Percentiles rank a stretch among this genome's conserved stretches.
Evolutionary conservation across 2,329 filamentous ascomycete genomes (phyloP).

Genomic region (Paecilomyces niveus): DNA sequence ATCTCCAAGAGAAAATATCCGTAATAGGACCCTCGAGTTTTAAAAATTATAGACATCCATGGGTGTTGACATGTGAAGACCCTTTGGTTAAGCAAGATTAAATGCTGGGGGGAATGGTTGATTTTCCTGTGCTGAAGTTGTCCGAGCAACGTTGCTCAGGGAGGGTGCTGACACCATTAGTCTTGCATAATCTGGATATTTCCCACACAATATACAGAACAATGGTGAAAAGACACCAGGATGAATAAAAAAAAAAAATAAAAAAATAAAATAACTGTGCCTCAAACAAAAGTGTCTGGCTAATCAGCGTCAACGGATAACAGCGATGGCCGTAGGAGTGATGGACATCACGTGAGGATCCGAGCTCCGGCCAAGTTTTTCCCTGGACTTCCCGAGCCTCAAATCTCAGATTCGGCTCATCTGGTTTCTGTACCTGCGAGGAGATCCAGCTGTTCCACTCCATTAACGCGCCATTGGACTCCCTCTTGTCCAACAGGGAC

Average conservation of each 20-base stretch:
- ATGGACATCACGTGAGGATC: slow-evolving; percentile 15
- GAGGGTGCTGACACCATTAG: background rate
- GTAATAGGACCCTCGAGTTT: too few species aligned
- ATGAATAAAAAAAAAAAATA: background rate
- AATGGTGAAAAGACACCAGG: background rate
- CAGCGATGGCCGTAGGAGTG: background rate
- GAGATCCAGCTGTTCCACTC: slow-evolving; percentile 18
- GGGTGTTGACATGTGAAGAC: too few species aligned
- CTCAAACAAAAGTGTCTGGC: background rate
- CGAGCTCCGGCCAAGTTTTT: slow-evolving; percentile 12
- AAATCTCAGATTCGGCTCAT: slow-evolving; percentile 26
- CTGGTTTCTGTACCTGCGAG: slow-evolving; percentile 28
- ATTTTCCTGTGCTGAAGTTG: background rate
- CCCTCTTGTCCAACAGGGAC: slow-evolving; percentile 23
- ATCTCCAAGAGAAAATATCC: too few species aligned
- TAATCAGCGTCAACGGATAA: background rate
- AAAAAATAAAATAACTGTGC: background rate
- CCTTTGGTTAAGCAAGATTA: background rate
- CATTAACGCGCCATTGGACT: slow-evolving; percentile 34
- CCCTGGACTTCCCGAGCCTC: slow-evolving; percentile 37
- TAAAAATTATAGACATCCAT: too few species aligned
- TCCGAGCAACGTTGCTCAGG: background rate
- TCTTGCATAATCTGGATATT: background rate
- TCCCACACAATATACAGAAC: background rate
- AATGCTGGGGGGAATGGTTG: background rate